These are phyloP conservation scores for Daedalea quercina DNA, from an alignment of 768 basidiomycete species.

Conservation along the genomic window DNA sequence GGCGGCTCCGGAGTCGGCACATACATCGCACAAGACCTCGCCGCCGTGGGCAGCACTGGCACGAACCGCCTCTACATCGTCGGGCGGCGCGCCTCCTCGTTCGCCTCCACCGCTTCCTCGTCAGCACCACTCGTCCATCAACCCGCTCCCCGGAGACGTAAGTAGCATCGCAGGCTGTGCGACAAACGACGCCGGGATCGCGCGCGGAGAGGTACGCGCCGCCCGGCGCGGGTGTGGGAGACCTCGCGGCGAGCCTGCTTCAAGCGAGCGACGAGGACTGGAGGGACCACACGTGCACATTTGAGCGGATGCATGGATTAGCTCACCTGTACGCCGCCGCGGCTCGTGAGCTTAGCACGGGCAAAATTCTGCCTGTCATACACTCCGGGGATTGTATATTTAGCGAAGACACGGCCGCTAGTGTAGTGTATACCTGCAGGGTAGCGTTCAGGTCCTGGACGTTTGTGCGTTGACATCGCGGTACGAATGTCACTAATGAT, in stretches of 20 bases:
- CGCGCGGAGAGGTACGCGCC: constrained; percentile 3
- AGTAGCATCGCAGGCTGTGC: constrained; percentile 9
- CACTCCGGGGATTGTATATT: no score
- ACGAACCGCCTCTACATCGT: constrained; percentile 14
- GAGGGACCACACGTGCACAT: background rate
- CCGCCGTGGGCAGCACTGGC: constrained; percentile 1
- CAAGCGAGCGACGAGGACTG: constrained; percentile 11
- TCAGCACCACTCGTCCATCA: background rate
- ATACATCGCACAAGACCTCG: constrained; percentile 14
- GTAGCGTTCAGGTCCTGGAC: no score
- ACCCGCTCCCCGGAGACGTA: constrained; percentile 13
- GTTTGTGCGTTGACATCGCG: no score
- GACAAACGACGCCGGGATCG: constrained; percentile 10
- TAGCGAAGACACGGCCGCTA: no score
- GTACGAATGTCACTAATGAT: no score
- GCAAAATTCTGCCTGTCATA: no score
- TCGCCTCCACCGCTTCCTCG: constrained; percentile 2
- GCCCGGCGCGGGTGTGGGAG: constrained; percentile 2
- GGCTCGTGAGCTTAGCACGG: no score
- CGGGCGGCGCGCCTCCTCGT: constrained; percentile 8
- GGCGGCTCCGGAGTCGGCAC: constrained; percentile 17
- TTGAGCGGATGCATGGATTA: no score
- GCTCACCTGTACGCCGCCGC: no score
- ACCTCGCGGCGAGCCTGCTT: constrained; percentile 2
- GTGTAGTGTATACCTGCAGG: no score